A percentile compares a stretch with the other conserved stretches of the same genome.
Conservation (phyloP, 2,329 filamentous ascomycete species). For the Rutstroemia sp. region DNA sequence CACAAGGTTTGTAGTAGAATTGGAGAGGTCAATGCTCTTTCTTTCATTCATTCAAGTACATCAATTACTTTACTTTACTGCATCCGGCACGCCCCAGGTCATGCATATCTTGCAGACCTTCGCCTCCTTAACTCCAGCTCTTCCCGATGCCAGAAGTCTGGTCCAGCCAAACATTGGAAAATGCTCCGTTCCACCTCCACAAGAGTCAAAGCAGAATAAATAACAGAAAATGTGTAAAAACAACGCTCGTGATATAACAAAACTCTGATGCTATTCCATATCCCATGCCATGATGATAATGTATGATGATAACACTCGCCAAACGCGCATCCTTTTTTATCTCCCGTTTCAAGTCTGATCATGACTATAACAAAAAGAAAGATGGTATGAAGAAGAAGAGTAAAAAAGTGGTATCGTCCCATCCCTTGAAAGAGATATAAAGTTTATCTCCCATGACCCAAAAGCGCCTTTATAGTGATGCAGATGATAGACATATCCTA, state of each 20-base stretch:
- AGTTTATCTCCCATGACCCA: constrained; percentile 9
- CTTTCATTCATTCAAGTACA: neutral
- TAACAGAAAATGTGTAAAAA: neutral
- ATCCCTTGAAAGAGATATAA: constrained; percentile 1
- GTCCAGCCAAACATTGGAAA: neutral
- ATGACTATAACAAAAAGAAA: no score
- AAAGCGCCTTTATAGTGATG: constrained; percentile 7
- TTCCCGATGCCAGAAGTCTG: neutral
- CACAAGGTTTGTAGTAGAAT: neutral
- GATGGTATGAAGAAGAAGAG: neutral
- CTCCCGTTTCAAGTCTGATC: no score
- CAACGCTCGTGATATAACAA: neutral
- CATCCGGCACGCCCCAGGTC: neutral
- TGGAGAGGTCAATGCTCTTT: neutral
- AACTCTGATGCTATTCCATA: neutral
- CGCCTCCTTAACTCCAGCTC: neutral
- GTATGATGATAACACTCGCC: neutral
- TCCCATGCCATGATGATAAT: neutral
- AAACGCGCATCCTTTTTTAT: neutral
- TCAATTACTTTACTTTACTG: neutral
- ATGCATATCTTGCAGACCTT: neutral
- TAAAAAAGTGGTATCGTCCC: constrained; percentile 9
- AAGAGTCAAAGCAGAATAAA: neutral
- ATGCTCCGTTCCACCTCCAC: neutral
- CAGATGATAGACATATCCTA: neutral